Percentiles rank a stretch among this genome's conserved stretches.
Conservation (phyloP, 176 grass and related monocot genomes). For the Triticum monococcum region DNA sequence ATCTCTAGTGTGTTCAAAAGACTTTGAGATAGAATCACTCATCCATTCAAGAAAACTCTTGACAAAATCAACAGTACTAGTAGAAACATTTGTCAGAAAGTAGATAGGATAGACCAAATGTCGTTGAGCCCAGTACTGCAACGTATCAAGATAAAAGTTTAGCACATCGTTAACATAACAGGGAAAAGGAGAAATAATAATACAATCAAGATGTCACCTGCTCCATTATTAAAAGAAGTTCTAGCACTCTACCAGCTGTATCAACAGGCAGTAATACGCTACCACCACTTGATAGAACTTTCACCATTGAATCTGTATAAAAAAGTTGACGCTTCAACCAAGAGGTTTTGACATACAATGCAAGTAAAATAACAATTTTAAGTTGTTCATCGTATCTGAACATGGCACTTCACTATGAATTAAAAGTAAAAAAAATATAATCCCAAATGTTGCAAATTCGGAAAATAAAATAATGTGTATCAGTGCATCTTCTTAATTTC, state of each 20-base stretch:
- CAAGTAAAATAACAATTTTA: constrained; percentile 3
- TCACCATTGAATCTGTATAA: constrained; percentile 69
- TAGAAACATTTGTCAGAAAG: constrained; percentile 93
- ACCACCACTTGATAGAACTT: constrained; percentile 66
- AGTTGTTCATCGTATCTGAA: background rate
- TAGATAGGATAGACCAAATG: constrained; percentile 81
- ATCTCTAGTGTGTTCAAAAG: constrained; percentile 81
- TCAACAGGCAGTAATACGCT: constrained; percentile 90
- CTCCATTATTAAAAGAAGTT: constrained; percentile 91
- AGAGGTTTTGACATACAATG: background rate
- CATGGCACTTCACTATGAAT: background rate
- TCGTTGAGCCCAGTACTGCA: constrained; percentile 84
- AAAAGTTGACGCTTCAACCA: constrained; percentile 29
- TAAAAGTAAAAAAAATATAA: background rate
- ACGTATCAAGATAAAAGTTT: constrained; percentile 38
- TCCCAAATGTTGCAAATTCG: background rate
- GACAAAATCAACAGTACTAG: constrained; percentile 88
- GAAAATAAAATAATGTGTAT: background rate
- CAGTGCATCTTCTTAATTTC: background rate
- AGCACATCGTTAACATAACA: constrained; percentile 16
- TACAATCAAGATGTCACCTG: constrained; percentile 47
- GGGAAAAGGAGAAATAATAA: background rate
- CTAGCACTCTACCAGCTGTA: constrained; percentile 90
- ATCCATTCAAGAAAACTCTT: constrained; percentile 99
- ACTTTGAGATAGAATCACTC: constrained; percentile 89